Evolutionary conservation across 139 green algal genomes (phyloP).

Genomic region (Chlorella sp.): DNA sequence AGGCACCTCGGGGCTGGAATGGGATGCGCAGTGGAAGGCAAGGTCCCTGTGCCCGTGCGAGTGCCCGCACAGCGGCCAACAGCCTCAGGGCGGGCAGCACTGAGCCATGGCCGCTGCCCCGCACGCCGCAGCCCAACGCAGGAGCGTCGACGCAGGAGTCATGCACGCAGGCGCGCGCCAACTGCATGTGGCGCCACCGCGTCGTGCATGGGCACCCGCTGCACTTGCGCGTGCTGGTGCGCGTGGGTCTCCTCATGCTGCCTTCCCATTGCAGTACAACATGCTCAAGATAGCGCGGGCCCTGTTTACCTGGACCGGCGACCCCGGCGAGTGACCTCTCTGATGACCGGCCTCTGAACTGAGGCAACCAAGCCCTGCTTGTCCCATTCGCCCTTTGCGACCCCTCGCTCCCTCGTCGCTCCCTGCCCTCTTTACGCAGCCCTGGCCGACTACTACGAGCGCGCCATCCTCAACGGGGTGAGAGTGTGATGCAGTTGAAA

Average conservation of each 20-base stretch:
- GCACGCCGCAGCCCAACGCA: neutral
- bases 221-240: too few species aligned
- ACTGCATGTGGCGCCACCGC: neutral
- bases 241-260: too few species aligned
- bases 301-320: constrained; percentile 59
- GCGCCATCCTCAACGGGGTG: constrained; percentile 58
- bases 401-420: too few species aligned
- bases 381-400: neutral
- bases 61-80: too few species aligned
- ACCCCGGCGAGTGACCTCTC: constrained; percentile 25
- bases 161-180: constrained; percentile 20
- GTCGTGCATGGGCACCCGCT: constrained; percentile 63
- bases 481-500: too few species aligned
- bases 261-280: too few species aligned
- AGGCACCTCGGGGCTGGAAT: too few species aligned
- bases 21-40: too few species aligned
- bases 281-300: constrained; percentile 64
- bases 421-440: neutral
- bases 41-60: too few species aligned
- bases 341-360: neutral
- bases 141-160: constrained; percentile 22
- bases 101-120: neutral
- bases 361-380: neutral
- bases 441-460: constrained; percentile 62
- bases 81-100: neutral